These are phyloP conservation scores for Mollisiaceae sp. DNA, from an alignment of 2,329 filamentous ascomycete genomes.

Conservation along the genomic window DNA sequence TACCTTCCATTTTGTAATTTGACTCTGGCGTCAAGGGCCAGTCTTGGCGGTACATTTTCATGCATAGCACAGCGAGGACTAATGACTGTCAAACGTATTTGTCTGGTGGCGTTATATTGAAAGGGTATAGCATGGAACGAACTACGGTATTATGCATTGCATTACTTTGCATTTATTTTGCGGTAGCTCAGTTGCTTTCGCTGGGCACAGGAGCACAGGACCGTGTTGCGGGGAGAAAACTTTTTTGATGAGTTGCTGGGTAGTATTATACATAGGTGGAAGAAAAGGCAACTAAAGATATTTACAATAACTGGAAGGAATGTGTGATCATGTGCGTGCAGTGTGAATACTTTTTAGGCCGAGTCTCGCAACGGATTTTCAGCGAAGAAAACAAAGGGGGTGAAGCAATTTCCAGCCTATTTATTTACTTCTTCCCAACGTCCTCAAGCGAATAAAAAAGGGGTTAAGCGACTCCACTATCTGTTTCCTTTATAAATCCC, in stretches of 20 bases:
- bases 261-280: slow-evolving; percentile 1
- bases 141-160: not conserved
- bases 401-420: no score
- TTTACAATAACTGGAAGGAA: not conserved
- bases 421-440: no score
- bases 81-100: not conserved
- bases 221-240: not conserved
- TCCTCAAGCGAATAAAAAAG: no score
- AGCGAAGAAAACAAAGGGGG: no score
- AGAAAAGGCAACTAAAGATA: not conserved
- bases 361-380: not conserved
- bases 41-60: slow-evolving; percentile 15
- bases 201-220: not conserved
- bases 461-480: no score
- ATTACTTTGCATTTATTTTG: slow-evolving; percentile 9
- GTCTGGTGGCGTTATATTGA: slow-evolving; percentile 3
- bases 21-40: slow-evolving; percentile 7
- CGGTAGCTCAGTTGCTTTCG: not conserved
- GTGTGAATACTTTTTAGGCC: not conserved
- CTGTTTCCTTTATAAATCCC: not conserved
- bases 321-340: not conserved
- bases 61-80: slow-evolving; percentile 31
- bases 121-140: slow-evolving; percentile 6
- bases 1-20: slow-evolving; percentile 18
- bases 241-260: slow-evolving; percentile 4